phyloP scores from a whole-genome alignment of 805 yeast species.

The Crinitomyces ghanaensis region DNA sequence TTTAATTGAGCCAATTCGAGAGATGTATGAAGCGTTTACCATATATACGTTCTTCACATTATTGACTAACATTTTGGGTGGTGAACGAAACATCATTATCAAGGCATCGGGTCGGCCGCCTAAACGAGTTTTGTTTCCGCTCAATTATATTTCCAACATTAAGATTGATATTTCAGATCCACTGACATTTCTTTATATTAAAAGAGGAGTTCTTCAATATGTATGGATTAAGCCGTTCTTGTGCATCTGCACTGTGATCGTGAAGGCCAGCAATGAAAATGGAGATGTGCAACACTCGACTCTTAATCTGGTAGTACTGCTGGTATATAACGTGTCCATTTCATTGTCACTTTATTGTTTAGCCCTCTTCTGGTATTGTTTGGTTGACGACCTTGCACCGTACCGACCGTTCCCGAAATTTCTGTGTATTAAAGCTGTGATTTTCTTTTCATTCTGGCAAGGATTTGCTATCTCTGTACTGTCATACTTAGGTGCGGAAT shows the following conservation, averaged over 20 bases:
- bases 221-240: slow-evolving; percentile 88
- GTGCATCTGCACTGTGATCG: slow-evolving; percentile 41
- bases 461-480: slow-evolving; percentile 44
- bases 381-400: slow-evolving; percentile 62
- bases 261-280: slow-evolving; percentile 37
- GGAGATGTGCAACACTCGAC: too few relatives aligned
- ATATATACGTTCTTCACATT: slow-evolving; percentile 85
- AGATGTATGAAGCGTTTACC: slow-evolving; percentile 91
- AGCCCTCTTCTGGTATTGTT: slow-evolving; percentile 86
- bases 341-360: slow-evolving; percentile 71
- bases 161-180: slow-evolving; percentile 83
- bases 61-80: slow-evolving; percentile 76
- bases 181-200: slow-evolving; percentile 57
- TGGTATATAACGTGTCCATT: slow-evolving; percentile 70
- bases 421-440: slow-evolving; percentile 81
- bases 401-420: slow-evolving; percentile 90
- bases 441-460: slow-evolving; percentile 99
- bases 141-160: slow-evolving; percentile 33
- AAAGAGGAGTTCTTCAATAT: slow-evolving; percentile 81
- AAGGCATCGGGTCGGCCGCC: slow-evolving; percentile 63
- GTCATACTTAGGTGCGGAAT: slow-evolving; percentile 23
- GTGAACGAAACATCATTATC: slow-evolving; percentile 76
- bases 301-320: slow-evolving; percentile 57
- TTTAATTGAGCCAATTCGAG: slow-evolving; percentile 64
- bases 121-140: slow-evolving; percentile 47